phyloP scores from a whole-genome alignment of 2,329 filamentous ascomycete genomes.

The Trichoderma cornu-damae region DNA sequence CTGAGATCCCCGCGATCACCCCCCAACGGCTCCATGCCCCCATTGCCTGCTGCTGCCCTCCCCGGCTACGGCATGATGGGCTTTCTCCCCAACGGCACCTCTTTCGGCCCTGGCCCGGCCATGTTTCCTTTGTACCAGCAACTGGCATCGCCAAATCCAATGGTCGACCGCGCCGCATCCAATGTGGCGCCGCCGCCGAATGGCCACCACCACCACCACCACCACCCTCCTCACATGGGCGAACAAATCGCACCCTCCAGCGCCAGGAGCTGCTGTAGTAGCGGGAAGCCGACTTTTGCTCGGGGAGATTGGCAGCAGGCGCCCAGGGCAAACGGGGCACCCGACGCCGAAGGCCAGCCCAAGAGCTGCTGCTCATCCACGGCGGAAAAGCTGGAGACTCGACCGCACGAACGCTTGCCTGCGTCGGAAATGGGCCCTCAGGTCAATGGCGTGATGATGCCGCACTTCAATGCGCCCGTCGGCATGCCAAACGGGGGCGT shows the following conservation, averaged over 20 bases:
- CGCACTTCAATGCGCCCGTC: constrained; percentile 34
- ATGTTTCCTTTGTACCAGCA: constrained; percentile 34
- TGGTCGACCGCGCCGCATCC: constrained; percentile 21
- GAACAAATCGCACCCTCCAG: constrained; percentile 20
- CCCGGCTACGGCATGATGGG: constrained; percentile 28
- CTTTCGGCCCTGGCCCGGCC: constrained; percentile 24
- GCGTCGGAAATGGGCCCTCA: constrained; percentile 21
- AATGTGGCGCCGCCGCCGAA: constrained; percentile 22
- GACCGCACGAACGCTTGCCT: constrained; percentile 23
- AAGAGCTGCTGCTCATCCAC: constrained; percentile 31
- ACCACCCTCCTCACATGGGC: constrained; percentile 19
- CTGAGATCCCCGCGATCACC: constrained; percentile 24
- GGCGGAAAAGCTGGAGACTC: constrained; percentile 22
- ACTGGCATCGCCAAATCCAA: constrained; percentile 25
- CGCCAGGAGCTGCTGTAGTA: constrained; percentile 25
- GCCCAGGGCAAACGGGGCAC: constrained; percentile 22
- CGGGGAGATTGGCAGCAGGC: constrained; percentile 10
- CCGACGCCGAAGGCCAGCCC: constrained; percentile 22
- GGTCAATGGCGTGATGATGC: constrained; percentile 32
- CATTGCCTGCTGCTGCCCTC: constrained; percentile 22
- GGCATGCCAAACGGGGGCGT: constrained; percentile 37
- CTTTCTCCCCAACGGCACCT: constrained; percentile 26
- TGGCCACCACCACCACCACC: too few relatives aligned
- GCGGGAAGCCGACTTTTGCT: constrained; percentile 15
- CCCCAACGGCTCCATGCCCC: constrained; percentile 21